phyloP scores from a whole-genome alignment of 2,329 filamentous ascomycete species.

The Neonectria magnoliae region DNA sequence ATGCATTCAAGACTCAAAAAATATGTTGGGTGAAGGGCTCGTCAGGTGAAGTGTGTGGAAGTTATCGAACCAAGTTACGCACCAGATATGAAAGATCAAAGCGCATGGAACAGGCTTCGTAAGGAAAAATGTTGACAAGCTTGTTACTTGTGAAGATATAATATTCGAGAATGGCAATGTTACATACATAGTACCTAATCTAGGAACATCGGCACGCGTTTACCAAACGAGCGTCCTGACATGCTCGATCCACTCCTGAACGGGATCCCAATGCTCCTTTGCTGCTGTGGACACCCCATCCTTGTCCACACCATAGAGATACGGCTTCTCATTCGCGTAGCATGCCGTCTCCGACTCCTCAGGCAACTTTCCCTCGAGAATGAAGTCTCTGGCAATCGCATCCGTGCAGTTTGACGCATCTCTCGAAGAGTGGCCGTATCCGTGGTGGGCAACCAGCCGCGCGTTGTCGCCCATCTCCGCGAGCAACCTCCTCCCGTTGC shows the following conservation, averaged over 20 bases:
- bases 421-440: slow-evolving; percentile 59
- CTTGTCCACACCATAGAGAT: slow-evolving; percentile 50
- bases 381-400: slow-evolving; percentile 50
- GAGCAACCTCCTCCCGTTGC: slow-evolving; percentile 57
- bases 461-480: slow-evolving; percentile 59
- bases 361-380: slow-evolving; percentile 54
- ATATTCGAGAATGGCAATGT: background rate
- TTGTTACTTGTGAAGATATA: background rate
- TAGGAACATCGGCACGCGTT: background rate
- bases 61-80: no score
- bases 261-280: slow-evolving; percentile 7
- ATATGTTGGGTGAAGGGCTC: no score
- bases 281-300: background rate
- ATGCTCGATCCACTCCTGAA: slow-evolving; percentile 17
- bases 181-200: background rate
- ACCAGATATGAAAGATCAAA: no score
- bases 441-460: slow-evolving; percentile 59
- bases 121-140: background rate
- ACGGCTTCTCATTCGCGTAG: slow-evolving; percentile 60
- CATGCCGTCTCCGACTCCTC: slow-evolving; percentile 55
- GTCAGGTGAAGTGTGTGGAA: no score
- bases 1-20: no score
- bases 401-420: slow-evolving; percentile 59
- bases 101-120: no score
- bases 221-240: background rate